A percentile compares a stretch with the other conserved stretches of the same genome.
These are phyloP conservation scores for Tulasnella calospora DNA, from an alignment of 768 basidiomycete genomes.

Conservation along the genomic window DNA sequence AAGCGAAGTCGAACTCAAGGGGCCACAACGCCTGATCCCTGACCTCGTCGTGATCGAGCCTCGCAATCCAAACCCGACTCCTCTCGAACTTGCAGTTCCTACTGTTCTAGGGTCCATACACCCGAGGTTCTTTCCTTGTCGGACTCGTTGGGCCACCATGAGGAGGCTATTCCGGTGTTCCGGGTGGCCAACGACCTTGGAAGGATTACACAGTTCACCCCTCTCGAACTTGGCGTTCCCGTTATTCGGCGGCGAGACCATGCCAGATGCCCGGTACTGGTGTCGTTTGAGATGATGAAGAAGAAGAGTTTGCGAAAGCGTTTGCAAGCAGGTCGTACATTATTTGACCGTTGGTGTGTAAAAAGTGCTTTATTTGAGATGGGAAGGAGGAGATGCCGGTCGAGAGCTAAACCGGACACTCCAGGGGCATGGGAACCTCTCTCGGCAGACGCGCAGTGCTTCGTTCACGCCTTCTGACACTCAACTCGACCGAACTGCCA, in stretches of 20 bases:
- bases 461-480: neutral
- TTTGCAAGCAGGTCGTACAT: constrained; percentile 17
- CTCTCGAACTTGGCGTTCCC: constrained; percentile 62
- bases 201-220: constrained; percentile 73
- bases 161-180: too few species aligned
- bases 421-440: neutral
- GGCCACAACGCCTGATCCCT: neutral
- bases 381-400: neutral
- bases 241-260: constrained; percentile 68
- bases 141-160: too few species aligned
- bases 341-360: neutral
- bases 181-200: too few species aligned
- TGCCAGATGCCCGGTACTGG: too few species aligned
- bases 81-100: too few species aligned
- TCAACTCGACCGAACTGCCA: neutral
- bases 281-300: constrained; percentile 10
- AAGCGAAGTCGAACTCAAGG: neutral
- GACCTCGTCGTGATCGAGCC: too few species aligned
- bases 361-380: neutral
- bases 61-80: too few species aligned
- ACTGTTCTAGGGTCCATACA: too few species aligned
- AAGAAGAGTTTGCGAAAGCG: neutral
- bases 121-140: too few species aligned
- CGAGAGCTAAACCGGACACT: neutral
- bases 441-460: neutral